Evolutionary conservation across 2,329 filamentous ascomycete genomes (phyloP).

Genomic region (Neonectria ditissima): DNA sequence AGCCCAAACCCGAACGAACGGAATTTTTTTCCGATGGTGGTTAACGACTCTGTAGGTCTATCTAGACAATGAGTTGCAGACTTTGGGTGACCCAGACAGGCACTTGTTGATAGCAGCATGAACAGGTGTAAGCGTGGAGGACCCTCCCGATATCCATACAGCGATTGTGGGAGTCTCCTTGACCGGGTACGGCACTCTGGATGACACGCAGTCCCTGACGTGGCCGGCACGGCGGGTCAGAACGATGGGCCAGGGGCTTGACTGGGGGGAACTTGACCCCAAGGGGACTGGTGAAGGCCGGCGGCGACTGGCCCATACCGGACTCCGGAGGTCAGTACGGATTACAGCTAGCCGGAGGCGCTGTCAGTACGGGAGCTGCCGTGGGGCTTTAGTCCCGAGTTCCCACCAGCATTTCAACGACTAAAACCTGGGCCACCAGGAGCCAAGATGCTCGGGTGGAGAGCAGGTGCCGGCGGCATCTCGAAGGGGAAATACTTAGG

Average conservation of each 20-base stretch:
- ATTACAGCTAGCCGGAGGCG: not conserved
- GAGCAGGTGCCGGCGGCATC: slow-evolving; percentile 37
- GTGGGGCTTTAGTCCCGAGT: slow-evolving; percentile 11
- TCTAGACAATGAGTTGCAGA: too few species aligned
- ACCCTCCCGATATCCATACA: not conserved
- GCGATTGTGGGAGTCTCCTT: not conserved
- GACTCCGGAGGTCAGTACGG: not conserved
- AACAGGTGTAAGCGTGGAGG: not conserved
- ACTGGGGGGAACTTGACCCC: not conserved
- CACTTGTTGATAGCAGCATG: not conserved
- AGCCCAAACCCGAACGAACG: not conserved
- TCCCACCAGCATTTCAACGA: slow-evolving; percentile 2
- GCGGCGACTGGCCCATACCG: not conserved
- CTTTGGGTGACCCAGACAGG: not conserved
- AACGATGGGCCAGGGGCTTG: not conserved
- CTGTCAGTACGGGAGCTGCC: slow-evolving; percentile 21
- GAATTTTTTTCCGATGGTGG: too few species aligned
- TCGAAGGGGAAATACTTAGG: not conserved
- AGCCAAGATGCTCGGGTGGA: slow-evolving; percentile 27
- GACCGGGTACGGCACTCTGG: not conserved
- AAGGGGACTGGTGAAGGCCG: slow-evolving; percentile 8
- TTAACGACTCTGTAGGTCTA: too few species aligned
- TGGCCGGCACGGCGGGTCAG: slow-evolving; percentile 8
- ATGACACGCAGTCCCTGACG: not conserved
- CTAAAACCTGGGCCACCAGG: slow-evolving; percentile 14